Conservation (phyloP, 1,139 yeast species). For the Pichia kudriavzevii region DNA sequence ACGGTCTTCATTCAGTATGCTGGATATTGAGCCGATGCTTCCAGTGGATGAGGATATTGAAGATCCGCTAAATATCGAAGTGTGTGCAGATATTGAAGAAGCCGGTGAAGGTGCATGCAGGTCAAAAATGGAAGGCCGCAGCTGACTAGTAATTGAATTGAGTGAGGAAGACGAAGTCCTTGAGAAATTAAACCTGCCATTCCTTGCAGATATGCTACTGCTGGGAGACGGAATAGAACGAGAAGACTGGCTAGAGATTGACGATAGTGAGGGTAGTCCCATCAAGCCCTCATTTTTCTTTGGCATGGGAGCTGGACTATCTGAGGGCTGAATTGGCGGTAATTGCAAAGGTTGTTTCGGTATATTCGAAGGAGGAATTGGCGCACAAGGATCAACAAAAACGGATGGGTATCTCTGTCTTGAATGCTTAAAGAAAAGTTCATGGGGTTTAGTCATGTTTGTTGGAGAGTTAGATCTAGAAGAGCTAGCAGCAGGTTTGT, state of each 20-base stretch:
- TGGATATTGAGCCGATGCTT: slow-evolving; percentile 17
- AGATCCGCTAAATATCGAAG: slow-evolving; percentile 20
- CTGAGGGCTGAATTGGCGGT: slow-evolving; percentile 3
- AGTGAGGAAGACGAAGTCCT: slow-evolving; percentile 2
- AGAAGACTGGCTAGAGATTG: slow-evolving; percentile 11
- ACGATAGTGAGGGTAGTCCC: slow-evolving; percentile 10
- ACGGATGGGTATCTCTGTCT: slow-evolving; percentile 32
- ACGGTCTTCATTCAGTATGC: slow-evolving; percentile 20
- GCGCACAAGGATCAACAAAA: slow-evolving; percentile 32
- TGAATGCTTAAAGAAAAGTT: slow-evolving; percentile 10
- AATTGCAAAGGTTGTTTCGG: slow-evolving; percentile 6
- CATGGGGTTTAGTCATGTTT: no score
- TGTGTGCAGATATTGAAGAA: slow-evolving; percentile 20
- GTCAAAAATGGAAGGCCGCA: slow-evolving; percentile 22
- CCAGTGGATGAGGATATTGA: slow-evolving; percentile 13
- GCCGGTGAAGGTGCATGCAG: slow-evolving; percentile 15
- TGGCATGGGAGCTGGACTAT: no score
- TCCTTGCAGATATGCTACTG: slow-evolving; percentile 7
- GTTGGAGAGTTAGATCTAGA: no score
- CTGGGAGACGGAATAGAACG: slow-evolving; percentile 3
- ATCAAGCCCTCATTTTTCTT: no score
- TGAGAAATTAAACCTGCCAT: slow-evolving; percentile 6
- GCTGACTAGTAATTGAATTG: slow-evolving; percentile 13
- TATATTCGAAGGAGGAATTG: slow-evolving; percentile 21
- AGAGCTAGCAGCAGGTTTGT: no score